Conservation (phyloP, 352 stramenopile species). For the Phytophthora cactorum region DNA sequence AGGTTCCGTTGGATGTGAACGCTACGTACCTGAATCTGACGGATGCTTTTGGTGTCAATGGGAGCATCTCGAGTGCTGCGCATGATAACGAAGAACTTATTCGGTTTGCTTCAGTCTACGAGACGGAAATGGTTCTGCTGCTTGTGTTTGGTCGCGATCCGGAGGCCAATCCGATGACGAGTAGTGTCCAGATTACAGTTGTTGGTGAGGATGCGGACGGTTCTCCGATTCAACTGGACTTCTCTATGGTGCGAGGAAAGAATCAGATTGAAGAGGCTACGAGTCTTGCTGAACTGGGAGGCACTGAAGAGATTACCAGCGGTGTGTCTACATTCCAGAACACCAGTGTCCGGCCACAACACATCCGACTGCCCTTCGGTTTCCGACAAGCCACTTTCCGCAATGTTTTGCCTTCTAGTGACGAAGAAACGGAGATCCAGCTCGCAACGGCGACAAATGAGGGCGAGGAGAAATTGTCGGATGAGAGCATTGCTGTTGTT, state of each 20-base stretch:
- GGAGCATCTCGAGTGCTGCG: conserved; percentile 52
- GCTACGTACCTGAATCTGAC: conserved; percentile 76
- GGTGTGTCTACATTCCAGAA: conserved; percentile 74
- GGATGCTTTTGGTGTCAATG: conserved; percentile 67
- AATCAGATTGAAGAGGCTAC: conserved; percentile 37
- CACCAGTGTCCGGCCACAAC: conserved; percentile 60
- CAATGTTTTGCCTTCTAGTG: conserved; percentile 14
- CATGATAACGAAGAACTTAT: conserved; percentile 78
- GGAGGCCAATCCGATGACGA: conserved; percentile 66
- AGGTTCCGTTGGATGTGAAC: conserved; percentile 69
- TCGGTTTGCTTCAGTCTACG: conserved; percentile 75
- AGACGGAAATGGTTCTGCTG: conserved; percentile 76
- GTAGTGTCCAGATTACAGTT: conserved; percentile 56
- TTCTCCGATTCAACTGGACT: conserved; percentile 47
- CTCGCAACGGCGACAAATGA: background rate
- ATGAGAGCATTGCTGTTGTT: conserved; percentile 6
- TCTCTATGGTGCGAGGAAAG: conserved; percentile 63
- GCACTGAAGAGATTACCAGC: conserved; percentile 21
- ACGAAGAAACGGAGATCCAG: conserved; percentile 9
- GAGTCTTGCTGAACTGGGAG: conserved; percentile 14
- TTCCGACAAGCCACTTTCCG: conserved; percentile 70
- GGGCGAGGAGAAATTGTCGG: background rate
- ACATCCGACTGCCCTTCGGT: conserved; percentile 66
- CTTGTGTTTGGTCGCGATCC: conserved; percentile 80
- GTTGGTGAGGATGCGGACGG: conserved; percentile 48